phyloP scores from a whole-genome alignment of 1,284 basidiomycete species.

The Lentinula novae-zelandiae region DNA sequence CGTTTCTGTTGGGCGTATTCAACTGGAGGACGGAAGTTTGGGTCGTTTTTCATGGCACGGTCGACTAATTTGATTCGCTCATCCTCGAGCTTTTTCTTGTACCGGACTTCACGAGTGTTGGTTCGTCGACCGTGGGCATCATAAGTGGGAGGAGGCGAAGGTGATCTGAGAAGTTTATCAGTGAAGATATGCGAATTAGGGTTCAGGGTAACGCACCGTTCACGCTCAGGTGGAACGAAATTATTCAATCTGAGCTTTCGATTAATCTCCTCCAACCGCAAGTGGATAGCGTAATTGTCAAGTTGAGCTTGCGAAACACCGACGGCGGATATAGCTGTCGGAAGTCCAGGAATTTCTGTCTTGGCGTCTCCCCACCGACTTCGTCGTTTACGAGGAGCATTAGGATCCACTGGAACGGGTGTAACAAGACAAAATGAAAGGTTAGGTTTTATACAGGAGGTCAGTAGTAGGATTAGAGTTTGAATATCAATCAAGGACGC shows the following conservation, averaged over 20 bases:
- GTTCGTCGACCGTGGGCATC: conserved; percentile 96
- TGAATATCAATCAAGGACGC: conserved; percentile 20
- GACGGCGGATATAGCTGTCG: conserved; percentile 87
- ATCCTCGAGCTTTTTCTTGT: conserved; percentile 97
- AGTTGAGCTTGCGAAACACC: conserved; percentile 91
- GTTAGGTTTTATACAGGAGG: conserved; percentile 56
- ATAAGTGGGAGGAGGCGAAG: conserved; percentile 96
- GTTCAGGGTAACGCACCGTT: conserved; percentile 53
- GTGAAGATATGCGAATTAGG: conserved; percentile 15
- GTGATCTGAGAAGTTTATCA: conserved; percentile 53
- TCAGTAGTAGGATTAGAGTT: conserved; percentile 45
- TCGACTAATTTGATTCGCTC: conserved; percentile 94
- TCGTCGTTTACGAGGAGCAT: conserved; percentile 86
- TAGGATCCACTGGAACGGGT: conserved; percentile 60
- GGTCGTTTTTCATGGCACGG: conserved; percentile 95
- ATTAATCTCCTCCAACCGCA: conserved; percentile 96
- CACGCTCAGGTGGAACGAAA: conserved; percentile 92
- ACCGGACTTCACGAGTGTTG: conserved; percentile 97
- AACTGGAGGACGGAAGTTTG: conserved; percentile 93
- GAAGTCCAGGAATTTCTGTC: conserved; percentile 84
- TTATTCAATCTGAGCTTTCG: conserved; percentile 92
- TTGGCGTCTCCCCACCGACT: conserved; percentile 95
- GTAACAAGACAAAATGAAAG: conserved; percentile 29
- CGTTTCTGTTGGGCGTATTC: conserved; percentile 95
- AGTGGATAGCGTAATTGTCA: conserved; percentile 93